Conservation (phyloP, 2,329 filamentous ascomycete genomes). For the Camptophora hylomeconis region DNA sequence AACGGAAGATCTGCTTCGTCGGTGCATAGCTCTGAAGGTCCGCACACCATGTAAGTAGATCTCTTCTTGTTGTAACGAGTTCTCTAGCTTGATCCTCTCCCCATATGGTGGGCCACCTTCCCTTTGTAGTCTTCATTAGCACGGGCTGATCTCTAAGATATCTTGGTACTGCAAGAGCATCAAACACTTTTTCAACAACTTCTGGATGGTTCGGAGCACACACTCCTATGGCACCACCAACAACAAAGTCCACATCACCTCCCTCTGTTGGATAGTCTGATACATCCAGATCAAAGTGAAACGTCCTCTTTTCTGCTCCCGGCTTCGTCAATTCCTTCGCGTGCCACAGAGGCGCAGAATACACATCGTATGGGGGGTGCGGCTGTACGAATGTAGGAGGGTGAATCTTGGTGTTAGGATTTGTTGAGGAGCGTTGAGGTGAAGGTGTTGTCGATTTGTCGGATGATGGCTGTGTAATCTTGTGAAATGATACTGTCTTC, state of each 20-base stretch:
- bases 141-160: conserved; percentile 76
- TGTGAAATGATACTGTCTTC: conserved; percentile 58
- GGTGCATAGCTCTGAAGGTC: conserved; percentile 89
- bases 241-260: conserved; percentile 78
- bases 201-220: conserved; percentile 71
- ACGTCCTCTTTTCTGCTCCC: conserved; percentile 91
- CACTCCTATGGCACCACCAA: conserved; percentile 88
- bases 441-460: conserved; percentile 4
- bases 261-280: conserved; percentile 81
- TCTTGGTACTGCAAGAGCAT: conserved; percentile 66
- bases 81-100: conserved; percentile 76
- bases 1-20: conserved; percentile 70
- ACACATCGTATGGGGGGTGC: conserved; percentile 85
- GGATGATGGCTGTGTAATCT: too few species aligned
- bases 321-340: conserved; percentile 74
- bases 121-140: conserved; percentile 61
- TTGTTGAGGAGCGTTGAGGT: not conserved
- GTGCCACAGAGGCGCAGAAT: conserved; percentile 73
- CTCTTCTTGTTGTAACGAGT: conserved; percentile 77
- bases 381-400: conserved; percentile 87
- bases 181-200: conserved; percentile 71
- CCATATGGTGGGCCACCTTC: conserved; percentile 97
- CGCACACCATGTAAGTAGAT: conserved; percentile 89
- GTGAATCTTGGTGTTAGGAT: conserved; percentile 33
- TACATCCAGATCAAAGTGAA: conserved; percentile 93